Evolutionary conservation across 352 stramenopile genomes (phyloP).

Genomic region (Phytophthora pseudosyringae): DNA sequence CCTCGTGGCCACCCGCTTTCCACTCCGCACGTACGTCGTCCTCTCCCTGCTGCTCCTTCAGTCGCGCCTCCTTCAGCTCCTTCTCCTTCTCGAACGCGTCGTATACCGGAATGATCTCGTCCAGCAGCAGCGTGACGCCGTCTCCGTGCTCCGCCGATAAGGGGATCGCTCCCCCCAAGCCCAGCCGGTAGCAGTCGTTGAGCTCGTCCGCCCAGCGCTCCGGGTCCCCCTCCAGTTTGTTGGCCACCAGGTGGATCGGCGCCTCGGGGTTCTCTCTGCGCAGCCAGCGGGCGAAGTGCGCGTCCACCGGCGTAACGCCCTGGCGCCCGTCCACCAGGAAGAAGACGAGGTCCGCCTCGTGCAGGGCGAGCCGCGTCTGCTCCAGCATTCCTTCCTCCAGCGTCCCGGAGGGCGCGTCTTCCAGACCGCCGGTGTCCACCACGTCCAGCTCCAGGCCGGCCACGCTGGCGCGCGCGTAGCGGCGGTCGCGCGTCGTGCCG

Average conservation of each 20-base stretch:
- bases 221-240: slow-evolving; percentile 79
- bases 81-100: slow-evolving; percentile 69
- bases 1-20: neutral
- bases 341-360: slow-evolving; percentile 82
- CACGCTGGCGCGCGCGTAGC: slow-evolving; percentile 67
- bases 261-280: slow-evolving; percentile 62
- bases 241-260: slow-evolving; percentile 76
- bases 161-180: slow-evolving; percentile 69
- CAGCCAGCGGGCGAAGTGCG: slow-evolving; percentile 81
- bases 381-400: slow-evolving; percentile 83
- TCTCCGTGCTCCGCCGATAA: slow-evolving; percentile 84
- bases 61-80: slow-evolving; percentile 35
- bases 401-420: slow-evolving; percentile 66
- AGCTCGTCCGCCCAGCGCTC: slow-evolving; percentile 71
- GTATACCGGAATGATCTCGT: slow-evolving; percentile 76
- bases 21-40: slow-evolving; percentile 57
- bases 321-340: slow-evolving; percentile 84
- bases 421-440: slow-evolving; percentile 83
- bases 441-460: slow-evolving; percentile 83
- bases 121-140: slow-evolving; percentile 69
- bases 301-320: slow-evolving; percentile 79
- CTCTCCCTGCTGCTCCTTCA: slow-evolving; percentile 42
- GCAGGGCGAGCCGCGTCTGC: slow-evolving; percentile 74
- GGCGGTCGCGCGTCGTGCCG: slow-evolving; percentile 78
- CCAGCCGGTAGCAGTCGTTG: slow-evolving; percentile 81